phyloP scores from a whole-genome alignment of 768 basidiomycete species.

The Strobilomyces confusus region DNA sequence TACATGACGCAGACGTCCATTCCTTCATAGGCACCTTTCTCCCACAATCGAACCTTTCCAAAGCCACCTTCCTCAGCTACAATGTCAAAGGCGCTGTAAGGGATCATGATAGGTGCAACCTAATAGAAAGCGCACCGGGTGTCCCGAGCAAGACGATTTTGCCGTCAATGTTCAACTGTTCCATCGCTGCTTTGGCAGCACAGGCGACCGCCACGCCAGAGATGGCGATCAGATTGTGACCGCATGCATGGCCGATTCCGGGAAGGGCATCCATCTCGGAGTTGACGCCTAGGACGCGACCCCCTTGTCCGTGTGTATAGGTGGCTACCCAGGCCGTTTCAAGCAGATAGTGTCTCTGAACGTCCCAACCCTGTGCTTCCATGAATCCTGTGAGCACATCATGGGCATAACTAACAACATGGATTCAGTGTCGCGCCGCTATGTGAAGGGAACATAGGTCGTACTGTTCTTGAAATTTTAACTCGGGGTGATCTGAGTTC shows the following conservation, averaged over 20 bases:
- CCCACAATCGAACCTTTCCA: slow-evolving; percentile 66
- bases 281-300: slow-evolving; percentile 71
- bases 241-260: slow-evolving; percentile 68
- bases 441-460: too few relatives aligned
- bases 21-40: slow-evolving; percentile 69
- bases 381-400: slow-evolving; percentile 58
- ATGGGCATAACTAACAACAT: background rate
- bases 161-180: slow-evolving; percentile 51
- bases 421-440: too few relatives aligned
- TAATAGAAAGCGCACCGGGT: slow-evolving; percentile 47
- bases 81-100: background rate
- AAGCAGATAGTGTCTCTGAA: slow-evolving; percentile 57
- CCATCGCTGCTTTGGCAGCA: slow-evolving; percentile 50
- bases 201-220: slow-evolving; percentile 42
- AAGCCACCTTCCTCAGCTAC: slow-evolving; percentile 75
- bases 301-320: slow-evolving; percentile 60
- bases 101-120: background rate
- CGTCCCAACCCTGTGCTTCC: slow-evolving; percentile 58
- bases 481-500: background rate
- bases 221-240: slow-evolving; percentile 81
- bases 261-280: slow-evolving; percentile 31
- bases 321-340: slow-evolving; percentile 46
- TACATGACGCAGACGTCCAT: slow-evolving; percentile 80
- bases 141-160: slow-evolving; percentile 70
- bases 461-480: too few relatives aligned